Evolutionary conservation across 129 eudicot species (phyloP).

Genomic region (Chrysanthemum seticuspe): DNA sequence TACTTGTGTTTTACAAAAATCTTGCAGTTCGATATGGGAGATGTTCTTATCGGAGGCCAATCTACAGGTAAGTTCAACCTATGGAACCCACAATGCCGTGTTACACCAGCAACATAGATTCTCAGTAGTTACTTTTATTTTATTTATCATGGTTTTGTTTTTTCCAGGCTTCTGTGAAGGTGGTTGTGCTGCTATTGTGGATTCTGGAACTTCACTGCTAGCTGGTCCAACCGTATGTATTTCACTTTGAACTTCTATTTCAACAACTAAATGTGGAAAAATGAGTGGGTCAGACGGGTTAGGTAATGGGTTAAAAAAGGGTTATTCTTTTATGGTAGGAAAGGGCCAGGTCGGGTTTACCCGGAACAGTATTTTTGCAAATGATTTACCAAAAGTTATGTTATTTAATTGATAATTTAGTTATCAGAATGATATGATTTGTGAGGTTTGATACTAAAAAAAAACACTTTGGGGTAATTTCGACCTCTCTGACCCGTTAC

Average conservation of each 20-base stretch:
- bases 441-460: neutral
- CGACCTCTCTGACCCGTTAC: neutral
- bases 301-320: neutral
- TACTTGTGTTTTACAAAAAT: slow-evolving; percentile 7
- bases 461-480: neutral
- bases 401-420: neutral
- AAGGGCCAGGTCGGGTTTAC: neutral
- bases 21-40: slow-evolving; percentile 82
- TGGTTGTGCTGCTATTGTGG: slow-evolving; percentile 90
- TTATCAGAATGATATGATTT: neutral
- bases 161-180: slow-evolving; percentile 68
- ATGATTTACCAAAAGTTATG: neutral
- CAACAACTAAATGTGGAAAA: neutral
- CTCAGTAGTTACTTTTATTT: neutral
- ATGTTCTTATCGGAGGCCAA: slow-evolving; percentile 61
- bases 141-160: slow-evolving; percentile 1
- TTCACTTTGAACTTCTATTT: slow-evolving; percentile 11
- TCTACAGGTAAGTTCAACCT: slow-evolving; percentile 64
- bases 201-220: slow-evolving; percentile 91
- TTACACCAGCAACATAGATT: neutral
- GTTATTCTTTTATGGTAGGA: no score
- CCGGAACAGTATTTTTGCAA: neutral
- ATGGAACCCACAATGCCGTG: neutral
- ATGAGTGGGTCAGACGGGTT: neutral
- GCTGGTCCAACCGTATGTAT: slow-evolving; percentile 88